Percentiles rank a stretch among this genome's conserved stretches.
Evolutionary conservation across 2,329 filamentous ascomycete genomes (phyloP).

Genomic region (Fusarium sp.): DNA sequence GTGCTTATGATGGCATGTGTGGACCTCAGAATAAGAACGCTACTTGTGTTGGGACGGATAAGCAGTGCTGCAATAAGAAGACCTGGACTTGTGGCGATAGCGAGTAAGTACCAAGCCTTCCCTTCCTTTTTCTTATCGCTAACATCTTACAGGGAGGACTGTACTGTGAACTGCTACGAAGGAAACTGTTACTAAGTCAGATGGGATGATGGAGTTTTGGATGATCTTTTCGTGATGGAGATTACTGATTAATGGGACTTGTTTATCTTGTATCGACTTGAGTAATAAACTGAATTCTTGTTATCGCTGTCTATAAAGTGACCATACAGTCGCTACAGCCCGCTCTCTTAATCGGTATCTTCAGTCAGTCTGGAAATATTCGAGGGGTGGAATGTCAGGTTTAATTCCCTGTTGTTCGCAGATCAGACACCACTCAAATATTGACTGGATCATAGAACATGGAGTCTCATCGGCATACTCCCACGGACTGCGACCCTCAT

Average conservation of each 20-base stretch:
- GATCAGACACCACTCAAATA: no score
- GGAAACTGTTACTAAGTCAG: not conserved
- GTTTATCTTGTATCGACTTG: not conserved
- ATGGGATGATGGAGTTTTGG: not conserved
- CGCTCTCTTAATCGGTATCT: no score
- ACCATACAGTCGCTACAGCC: not conserved
- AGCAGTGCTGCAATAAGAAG: slow-evolving; percentile 23
- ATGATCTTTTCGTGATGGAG: not conserved
- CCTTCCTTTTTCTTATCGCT: not conserved
- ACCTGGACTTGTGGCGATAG: slow-evolving; percentile 25
- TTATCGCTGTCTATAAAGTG: not conserved
- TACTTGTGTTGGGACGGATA: slow-evolving; percentile 20
- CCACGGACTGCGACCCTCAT: no score
- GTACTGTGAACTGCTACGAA: slow-evolving; percentile 9
- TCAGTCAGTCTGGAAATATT: no score
- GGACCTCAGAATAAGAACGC: slow-evolving; percentile 12
- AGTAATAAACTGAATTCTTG: not conserved
- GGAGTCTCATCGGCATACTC: no score
- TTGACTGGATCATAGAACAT: no score
- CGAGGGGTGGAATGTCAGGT: no score
- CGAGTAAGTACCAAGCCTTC: not conserved
- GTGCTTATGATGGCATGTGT: slow-evolving; percentile 6
- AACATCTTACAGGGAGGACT: not conserved
- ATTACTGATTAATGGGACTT: not conserved
- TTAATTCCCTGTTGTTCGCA: no score